Conservation (phyloP, 495 filamentous ascomycete genomes). For the Evernia prunastri region DNA sequence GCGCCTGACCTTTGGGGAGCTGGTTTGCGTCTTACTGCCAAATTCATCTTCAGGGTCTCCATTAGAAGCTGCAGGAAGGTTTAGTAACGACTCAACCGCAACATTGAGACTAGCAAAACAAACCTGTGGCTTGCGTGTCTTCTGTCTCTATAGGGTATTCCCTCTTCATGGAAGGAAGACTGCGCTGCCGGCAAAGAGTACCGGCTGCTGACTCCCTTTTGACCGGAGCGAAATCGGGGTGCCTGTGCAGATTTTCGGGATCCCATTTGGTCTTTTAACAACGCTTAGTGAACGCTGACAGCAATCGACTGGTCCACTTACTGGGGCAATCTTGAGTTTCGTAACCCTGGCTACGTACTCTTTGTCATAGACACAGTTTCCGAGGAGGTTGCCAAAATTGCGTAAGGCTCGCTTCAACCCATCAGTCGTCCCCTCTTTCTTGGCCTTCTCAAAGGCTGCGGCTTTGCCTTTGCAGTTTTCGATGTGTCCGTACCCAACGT, state of each 20-base stretch:
- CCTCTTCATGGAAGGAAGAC: slow-evolving; percentile 27
- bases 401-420: slow-evolving; percentile 81
- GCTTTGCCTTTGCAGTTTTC: slow-evolving; percentile 95
- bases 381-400: slow-evolving; percentile 92
- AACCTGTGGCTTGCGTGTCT: slow-evolving; percentile 6
- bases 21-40: slow-evolving; percentile 48
- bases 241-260: slow-evolving; percentile 68
- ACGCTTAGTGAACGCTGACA: slow-evolving; percentile 12
- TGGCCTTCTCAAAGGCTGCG: slow-evolving; percentile 91
- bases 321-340: slow-evolving; percentile 65
- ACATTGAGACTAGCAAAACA: not conserved
- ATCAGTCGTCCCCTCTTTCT: slow-evolving; percentile 96
- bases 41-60: slow-evolving; percentile 58
- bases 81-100: slow-evolving; percentile 3
- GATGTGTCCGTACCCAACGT: slow-evolving; percentile 91
- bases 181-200: not conserved
- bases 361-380: slow-evolving; percentile 97
- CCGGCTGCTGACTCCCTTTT: slow-evolving; percentile 48
- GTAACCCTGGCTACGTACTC: slow-evolving; percentile 78
- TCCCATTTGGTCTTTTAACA: slow-evolving; percentile 57
- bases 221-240: slow-evolving; percentile 60
- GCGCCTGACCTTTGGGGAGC: slow-evolving; percentile 24
- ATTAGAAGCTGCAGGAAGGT: slow-evolving; percentile 19
- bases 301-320: slow-evolving; percentile 29
- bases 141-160: slow-evolving; percentile 26